A percentile compares a stretch with the other conserved stretches of the same genome.
Evolutionary conservation across 2,329 filamentous ascomycete genomes (phyloP).

Genomic region (Colletotrichum sp.): DNA sequence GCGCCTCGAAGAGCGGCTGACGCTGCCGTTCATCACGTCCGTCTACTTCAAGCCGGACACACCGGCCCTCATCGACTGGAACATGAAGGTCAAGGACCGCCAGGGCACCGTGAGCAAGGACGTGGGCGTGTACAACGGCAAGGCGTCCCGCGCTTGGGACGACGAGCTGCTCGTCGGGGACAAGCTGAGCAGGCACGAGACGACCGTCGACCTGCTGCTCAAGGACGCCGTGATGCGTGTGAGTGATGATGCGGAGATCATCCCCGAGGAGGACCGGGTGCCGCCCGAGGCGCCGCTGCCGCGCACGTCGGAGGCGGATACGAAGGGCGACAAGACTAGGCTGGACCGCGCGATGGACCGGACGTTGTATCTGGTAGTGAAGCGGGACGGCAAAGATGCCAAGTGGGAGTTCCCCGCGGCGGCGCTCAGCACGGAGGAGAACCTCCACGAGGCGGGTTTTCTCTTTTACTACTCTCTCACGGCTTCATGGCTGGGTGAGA

Average conservation of each 20-base stretch:
- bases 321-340: constrained; percentile 73
- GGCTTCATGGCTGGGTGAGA: not conserved
- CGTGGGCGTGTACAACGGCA: constrained; percentile 81
- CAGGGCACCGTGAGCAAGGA: constrained; percentile 78
- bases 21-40: constrained; percentile 83
- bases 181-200: constrained; percentile 64
- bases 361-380: constrained; percentile 88
- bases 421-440: constrained; percentile 71
- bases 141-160: constrained; percentile 77
- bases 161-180: constrained; percentile 86
- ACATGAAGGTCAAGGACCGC: constrained; percentile 80
- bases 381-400: constrained; percentile 68
- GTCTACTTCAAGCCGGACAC: constrained; percentile 97
- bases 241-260: constrained; percentile 63
- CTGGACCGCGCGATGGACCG: constrained; percentile 79
- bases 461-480: not conserved
- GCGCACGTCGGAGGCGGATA: constrained; percentile 79
- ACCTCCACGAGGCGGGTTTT: constrained; percentile 76
- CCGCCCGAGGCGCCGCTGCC: constrained; percentile 72
- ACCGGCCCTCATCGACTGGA: constrained; percentile 85
- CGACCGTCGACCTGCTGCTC: constrained; percentile 71
- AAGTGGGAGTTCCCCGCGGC: constrained; percentile 84
- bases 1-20: constrained; percentile 90
- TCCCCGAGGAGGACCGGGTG: constrained; percentile 62
- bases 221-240: constrained; percentile 74